Evolutionary conservation across 2,329 filamentous ascomycete genomes (phyloP).

Genomic region (Penicillium sp.): DNA sequence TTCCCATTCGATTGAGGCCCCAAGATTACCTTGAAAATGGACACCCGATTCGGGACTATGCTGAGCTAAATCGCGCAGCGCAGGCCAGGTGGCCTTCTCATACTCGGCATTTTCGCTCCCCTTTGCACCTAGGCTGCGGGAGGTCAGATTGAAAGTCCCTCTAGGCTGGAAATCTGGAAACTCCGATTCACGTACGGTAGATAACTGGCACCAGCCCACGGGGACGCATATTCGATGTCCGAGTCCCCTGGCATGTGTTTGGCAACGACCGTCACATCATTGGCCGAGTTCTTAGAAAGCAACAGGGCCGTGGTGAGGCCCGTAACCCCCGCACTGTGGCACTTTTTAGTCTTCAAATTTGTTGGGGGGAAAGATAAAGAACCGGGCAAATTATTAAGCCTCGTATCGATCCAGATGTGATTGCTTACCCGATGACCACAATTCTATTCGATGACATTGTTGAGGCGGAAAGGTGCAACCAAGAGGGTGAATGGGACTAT

Average conservation of each 20-base stretch:
- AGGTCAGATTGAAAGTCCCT: not conserved
- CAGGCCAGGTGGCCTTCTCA: conserved; percentile 53
- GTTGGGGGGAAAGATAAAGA: too few relatives aligned
- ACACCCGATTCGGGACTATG: conserved; percentile 68
- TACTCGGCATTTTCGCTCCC: conserved; percentile 17
- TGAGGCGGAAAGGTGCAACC: not conserved
- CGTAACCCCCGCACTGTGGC: conserved; percentile 53
- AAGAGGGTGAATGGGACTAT: too few relatives aligned
- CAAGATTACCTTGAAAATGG: conserved; percentile 59
- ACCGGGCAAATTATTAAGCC: not conserved
- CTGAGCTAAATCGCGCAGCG: conserved; percentile 51
- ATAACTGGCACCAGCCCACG: conserved; percentile 73
- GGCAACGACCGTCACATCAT: conserved; percentile 62
- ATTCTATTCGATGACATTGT: conserved; percentile 2
- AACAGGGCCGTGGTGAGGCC: conserved; percentile 59
- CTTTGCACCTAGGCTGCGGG: conserved; percentile 1
- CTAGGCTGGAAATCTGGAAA: too few relatives aligned
- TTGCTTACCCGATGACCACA: conserved; percentile 1
- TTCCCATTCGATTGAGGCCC: too few relatives aligned
- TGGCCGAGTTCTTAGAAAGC: conserved; percentile 47
- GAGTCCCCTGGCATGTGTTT: conserved; percentile 92
- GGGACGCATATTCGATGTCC: conserved; percentile 79
- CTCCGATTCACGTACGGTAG: not conserved
- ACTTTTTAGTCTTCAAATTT: not conserved
- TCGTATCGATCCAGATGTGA: not conserved